These are phyloP conservation scores for Microcyclospora pomicola DNA, from an alignment of 2,329 filamentous ascomycete species.

Conservation along the genomic window DNA sequence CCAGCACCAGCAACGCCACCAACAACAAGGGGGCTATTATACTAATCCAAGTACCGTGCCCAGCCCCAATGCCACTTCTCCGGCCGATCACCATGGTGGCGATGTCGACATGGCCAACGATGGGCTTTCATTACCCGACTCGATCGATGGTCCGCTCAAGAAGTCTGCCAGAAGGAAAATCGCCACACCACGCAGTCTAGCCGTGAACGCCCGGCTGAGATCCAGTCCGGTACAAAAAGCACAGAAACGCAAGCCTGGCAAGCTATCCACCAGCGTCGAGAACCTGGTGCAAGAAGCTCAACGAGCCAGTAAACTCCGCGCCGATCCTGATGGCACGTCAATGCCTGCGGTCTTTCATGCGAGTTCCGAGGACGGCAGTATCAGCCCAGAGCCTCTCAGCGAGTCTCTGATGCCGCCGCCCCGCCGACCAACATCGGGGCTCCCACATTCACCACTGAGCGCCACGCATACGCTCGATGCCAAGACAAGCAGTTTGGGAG, in stretches of 20 bases:
- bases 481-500: conserved; percentile 2
- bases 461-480: conserved; percentile 35
- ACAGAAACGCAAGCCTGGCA: conserved; percentile 35
- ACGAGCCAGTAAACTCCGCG: conserved; percentile 12
- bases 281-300: conserved; percentile 27
- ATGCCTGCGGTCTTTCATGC: conserved; percentile 15
- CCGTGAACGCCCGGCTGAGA: conserved; percentile 39
- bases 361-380: conserved; percentile 33
- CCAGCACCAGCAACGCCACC: conserved; percentile 18
- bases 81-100: conserved; percentile 24
- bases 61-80: conserved; percentile 36
- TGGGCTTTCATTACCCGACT: conserved; percentile 12
- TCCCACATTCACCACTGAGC: conserved; percentile 55
- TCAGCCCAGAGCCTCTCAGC: conserved; percentile 36
- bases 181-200: conserved; percentile 30
- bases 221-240: conserved; percentile 63
- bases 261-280: conserved; percentile 30
- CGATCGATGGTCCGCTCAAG: conserved; percentile 28
- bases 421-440: conserved; percentile 43
- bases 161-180: conserved; percentile 34
- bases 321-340: conserved; percentile 12
- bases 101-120: conserved; percentile 33
- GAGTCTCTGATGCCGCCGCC: conserved; percentile 42
- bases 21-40: conserved; percentile 30
- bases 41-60: conserved; percentile 41